Conservation (phyloP, 1,284 basidiomycete species). For the Leccinum insigne region DNA sequence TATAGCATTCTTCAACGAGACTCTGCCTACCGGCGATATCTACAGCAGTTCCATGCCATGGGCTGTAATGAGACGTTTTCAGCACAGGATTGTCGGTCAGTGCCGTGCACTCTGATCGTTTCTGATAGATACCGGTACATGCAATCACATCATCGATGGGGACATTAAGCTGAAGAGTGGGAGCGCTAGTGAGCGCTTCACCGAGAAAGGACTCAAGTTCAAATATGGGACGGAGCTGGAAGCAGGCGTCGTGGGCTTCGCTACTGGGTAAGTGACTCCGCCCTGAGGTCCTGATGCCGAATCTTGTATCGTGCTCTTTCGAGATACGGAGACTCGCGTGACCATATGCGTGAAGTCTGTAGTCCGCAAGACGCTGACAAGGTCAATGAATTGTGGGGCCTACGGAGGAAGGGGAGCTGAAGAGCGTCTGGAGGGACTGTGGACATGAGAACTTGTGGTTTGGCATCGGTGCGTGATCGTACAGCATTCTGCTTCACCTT, state of each 20-base stretch:
- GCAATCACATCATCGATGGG: conserved; percentile 42
- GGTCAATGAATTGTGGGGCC: conserved; percentile 43
- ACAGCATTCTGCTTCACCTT: neutral
- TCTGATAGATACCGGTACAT: conserved; percentile 36
- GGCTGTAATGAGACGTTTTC: conserved; percentile 15
- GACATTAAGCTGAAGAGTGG: conserved; percentile 47
- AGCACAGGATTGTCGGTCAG: conserved; percentile 15
- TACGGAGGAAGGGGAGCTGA: conserved; percentile 47
- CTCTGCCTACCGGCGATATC: conserved; percentile 26
- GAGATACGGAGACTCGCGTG: conserved; percentile 33
- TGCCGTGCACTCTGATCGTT: neutral
- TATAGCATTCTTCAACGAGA: conserved; percentile 23
- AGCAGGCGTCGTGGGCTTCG: conserved; percentile 49
- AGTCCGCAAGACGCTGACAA: conserved; percentile 38
- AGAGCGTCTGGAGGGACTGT: conserved; percentile 37
- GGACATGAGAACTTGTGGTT: conserved; percentile 37
- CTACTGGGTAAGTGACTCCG: conserved; percentile 37
- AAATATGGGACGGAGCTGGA: conserved; percentile 42
- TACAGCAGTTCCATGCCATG: conserved; percentile 19
- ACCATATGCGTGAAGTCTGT: conserved; percentile 39
- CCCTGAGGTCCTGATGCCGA: neutral
- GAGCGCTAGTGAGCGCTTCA: conserved; percentile 36
- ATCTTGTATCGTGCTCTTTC: neutral
- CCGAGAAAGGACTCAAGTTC: conserved; percentile 38
- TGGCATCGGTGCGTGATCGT: conserved; percentile 30